These are phyloP conservation scores for Porogramme epimiltina DNA, from an alignment of 1,284 basidiomycete species.

Conservation along the genomic window DNA sequence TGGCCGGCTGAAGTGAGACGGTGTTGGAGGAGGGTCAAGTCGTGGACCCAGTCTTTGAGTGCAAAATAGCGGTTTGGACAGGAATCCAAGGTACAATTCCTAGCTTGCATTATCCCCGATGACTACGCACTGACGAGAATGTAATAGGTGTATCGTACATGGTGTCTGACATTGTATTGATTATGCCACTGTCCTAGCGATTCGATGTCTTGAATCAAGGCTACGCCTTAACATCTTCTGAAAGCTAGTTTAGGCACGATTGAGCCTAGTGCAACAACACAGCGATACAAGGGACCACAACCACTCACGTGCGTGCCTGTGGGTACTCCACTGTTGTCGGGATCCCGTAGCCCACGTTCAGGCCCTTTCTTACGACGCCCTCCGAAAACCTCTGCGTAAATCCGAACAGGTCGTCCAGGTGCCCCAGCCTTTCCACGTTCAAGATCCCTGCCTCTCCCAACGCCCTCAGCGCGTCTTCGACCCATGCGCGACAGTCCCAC, in stretches of 20 bases:
- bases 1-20: constrained; percentile 17
- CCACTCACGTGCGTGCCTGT: constrained; percentile 7
- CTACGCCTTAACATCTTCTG: not conserved
- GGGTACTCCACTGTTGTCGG: constrained; percentile 15
- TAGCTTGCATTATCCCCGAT: not conserved
- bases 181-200: no score
- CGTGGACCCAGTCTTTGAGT: constrained; percentile 6
- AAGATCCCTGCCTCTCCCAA: constrained; percentile 2
- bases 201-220: not conserved
- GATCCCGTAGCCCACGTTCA: constrained; percentile 4
- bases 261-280: not conserved
- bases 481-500: constrained; percentile 21
- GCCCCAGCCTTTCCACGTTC: not conserved
- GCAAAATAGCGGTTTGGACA: not conserved
- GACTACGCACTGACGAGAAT: no score
- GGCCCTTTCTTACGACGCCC: constrained; percentile 4
- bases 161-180: no score
- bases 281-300: not conserved
- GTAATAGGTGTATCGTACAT: no score
- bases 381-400: constrained; percentile 10
- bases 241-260: not conserved
- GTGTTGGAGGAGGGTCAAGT: constrained; percentile 15
- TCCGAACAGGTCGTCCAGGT: constrained; percentile 9
- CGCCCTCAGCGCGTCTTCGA: constrained; percentile 13
- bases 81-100: not conserved